These are phyloP conservation scores for Cryptococcus wingfieldii DNA, from an alignment of 1,284 basidiomycete genomes.

Conservation along the genomic window DNA sequence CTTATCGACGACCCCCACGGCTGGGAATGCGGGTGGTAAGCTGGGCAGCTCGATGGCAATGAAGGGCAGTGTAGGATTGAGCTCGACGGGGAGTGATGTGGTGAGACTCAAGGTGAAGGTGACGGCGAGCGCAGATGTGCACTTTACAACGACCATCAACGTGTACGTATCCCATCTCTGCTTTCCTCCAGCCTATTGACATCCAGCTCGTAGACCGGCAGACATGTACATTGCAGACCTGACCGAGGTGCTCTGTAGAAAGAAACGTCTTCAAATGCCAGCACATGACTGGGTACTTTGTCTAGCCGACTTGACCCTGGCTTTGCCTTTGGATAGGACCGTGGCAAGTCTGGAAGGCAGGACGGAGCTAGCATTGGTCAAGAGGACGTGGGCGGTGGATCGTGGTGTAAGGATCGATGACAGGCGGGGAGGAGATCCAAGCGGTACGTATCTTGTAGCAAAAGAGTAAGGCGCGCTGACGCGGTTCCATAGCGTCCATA, in stretches of 20 bases:
- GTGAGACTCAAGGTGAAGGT: slow-evolving; percentile 75
- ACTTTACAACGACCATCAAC: slow-evolving; percentile 78
- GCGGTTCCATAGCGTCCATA: slow-evolving; percentile 65
- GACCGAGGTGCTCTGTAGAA: slow-evolving; percentile 73
- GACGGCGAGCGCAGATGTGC: slow-evolving; percentile 71
- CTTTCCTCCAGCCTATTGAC: neutral
- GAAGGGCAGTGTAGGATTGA: slow-evolving; percentile 29
- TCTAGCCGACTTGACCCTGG: slow-evolving; percentile 69
- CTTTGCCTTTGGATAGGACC: slow-evolving; percentile 91
- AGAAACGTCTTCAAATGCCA: slow-evolving; percentile 64
- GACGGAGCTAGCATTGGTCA: slow-evolving; percentile 77
- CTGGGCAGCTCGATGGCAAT: slow-evolving; percentile 10
- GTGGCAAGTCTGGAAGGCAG: slow-evolving; percentile 87
- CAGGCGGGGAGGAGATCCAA: slow-evolving; percentile 67
- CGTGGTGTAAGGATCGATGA: slow-evolving; percentile 54
- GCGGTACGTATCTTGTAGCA: slow-evolving; percentile 57
- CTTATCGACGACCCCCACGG: slow-evolving; percentile 4
- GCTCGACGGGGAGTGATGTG: slow-evolving; percentile 28
- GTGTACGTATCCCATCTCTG: slow-evolving; percentile 58
- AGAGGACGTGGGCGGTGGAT: slow-evolving; percentile 67
- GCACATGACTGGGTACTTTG: slow-evolving; percentile 80
- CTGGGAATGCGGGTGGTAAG: neutral
- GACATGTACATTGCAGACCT: slow-evolving; percentile 99
- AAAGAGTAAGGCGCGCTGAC: neutral
- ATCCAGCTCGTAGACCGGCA: slow-evolving; percentile 57